phyloP scores from a whole-genome alignment of 768 basidiomycete genomes.

The Pleurotus platypus region DNA sequence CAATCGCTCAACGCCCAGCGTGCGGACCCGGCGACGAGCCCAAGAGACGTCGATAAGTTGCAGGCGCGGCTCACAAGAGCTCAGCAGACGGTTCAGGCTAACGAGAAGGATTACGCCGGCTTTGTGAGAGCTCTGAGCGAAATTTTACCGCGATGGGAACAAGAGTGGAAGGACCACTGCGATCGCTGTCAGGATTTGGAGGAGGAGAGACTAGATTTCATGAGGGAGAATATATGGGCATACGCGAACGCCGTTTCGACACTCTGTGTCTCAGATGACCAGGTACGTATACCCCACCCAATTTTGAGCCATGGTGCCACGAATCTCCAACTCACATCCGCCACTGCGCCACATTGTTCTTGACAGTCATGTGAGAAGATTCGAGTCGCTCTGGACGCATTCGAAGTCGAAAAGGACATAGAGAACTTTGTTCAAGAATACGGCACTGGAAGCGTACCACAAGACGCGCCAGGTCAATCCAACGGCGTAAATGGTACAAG shows the following conservation, averaged over 20 bases:
- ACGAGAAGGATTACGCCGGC: constrained; percentile 91
- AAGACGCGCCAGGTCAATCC: constrained; percentile 72
- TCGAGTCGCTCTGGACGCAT: constrained; percentile 80
- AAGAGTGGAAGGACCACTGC: constrained; percentile 91
- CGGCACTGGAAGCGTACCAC: constrained; percentile 84
- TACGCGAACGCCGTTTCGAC: constrained; percentile 95
- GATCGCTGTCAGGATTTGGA: constrained; percentile 96
- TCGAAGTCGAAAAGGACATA: constrained; percentile 87
- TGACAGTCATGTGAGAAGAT: constrained; percentile 86
- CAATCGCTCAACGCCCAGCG: constrained; percentile 58
- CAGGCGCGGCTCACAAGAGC: constrained; percentile 83
- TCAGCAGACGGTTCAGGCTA: constrained; percentile 83
- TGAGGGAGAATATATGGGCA: constrained; percentile 94
- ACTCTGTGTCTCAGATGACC: constrained; percentile 95
- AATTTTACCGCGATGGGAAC: constrained; percentile 84
- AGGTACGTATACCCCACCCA: constrained; percentile 49
- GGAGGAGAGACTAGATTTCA: constrained; percentile 87
- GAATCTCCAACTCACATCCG: not conserved
- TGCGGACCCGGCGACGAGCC: constrained; percentile 54
- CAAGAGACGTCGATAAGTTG: constrained; percentile 85
- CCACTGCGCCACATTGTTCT: constrained; percentile 3
- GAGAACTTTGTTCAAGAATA: constrained; percentile 86
- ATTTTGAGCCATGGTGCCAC: not conserved
- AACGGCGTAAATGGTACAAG: constrained; percentile 38
- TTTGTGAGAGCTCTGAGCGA: constrained; percentile 77